A percentile compares a stretch with the other conserved stretches of the same genome.
These are phyloP conservation scores for Calonectria pseudoturangicola DNA, from an alignment of 2,329 filamentous ascomycete genomes.

Conservation along the genomic window DNA sequence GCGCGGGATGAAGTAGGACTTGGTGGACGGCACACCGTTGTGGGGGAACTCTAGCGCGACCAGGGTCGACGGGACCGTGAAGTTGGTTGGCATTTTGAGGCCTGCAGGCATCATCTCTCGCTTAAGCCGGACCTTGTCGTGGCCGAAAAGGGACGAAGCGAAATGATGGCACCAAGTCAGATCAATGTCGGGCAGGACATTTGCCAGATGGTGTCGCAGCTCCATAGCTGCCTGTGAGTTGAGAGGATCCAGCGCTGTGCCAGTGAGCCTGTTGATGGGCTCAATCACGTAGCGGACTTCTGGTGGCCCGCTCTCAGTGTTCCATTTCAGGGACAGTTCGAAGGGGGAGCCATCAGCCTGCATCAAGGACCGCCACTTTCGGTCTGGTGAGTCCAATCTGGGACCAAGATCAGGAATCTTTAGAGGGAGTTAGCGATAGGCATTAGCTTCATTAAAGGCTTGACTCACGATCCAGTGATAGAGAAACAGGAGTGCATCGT, in stretches of 20 bases:
- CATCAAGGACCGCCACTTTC: neutral
- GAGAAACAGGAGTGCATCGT: neutral
- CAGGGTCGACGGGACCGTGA: neutral
- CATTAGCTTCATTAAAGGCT: neutral
- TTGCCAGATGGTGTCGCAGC: neutral
- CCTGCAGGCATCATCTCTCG: neutral
- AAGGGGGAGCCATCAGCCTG: constrained; percentile 2
- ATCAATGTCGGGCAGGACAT: neutral
- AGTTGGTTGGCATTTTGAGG: neutral
- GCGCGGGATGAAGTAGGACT: constrained; percentile 1
- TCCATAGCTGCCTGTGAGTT: neutral
- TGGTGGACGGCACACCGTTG: neutral
- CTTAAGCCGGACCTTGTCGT: constrained; percentile 1
- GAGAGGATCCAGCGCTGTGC: neutral
- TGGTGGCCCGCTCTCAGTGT: neutral
- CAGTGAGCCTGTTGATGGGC: constrained; percentile 4
- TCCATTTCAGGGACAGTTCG: constrained; percentile 1
- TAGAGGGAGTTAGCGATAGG: neutral
- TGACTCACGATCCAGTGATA: neutral
- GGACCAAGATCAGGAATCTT: constrained; percentile 1
- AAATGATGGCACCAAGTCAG: constrained; percentile 1
- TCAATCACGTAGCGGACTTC: constrained; percentile 2
- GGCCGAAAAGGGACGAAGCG: neutral
- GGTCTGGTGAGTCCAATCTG: neutral
- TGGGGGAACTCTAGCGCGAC: neutral